Conservation (phyloP, 257 asterid genomes). For the Nicotiana benthamiana region DNA sequence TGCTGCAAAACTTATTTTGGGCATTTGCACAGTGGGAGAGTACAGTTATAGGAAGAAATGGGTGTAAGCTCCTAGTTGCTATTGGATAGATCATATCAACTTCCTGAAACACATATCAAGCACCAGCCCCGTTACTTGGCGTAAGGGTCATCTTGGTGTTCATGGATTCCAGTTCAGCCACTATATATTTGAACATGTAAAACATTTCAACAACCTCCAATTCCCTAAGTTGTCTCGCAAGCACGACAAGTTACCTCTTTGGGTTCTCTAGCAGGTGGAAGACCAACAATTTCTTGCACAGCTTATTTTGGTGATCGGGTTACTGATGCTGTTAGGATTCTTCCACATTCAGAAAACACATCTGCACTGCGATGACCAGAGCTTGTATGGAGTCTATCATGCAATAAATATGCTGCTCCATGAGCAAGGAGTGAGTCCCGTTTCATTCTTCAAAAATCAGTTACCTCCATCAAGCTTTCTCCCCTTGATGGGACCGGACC, state of each 20-base stretch:
- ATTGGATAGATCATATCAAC: background rate
- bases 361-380: slow-evolving; percentile 89
- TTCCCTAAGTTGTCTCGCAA: slow-evolving; percentile 68
- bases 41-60: background rate
- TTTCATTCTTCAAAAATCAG: slow-evolving; percentile 94
- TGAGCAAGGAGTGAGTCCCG: slow-evolving; percentile 94
- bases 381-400: slow-evolving; percentile 85
- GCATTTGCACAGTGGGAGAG: background rate
- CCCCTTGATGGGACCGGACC: slow-evolving; percentile 98
- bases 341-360: slow-evolving; percentile 78
- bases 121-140: slow-evolving; percentile 47
- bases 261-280: slow-evolving; percentile 49
- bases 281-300: slow-evolving; percentile 38
- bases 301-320: slow-evolving; percentile 34
- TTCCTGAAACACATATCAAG: slow-evolving; percentile 15
- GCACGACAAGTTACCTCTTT: slow-evolving; percentile 58
- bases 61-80: background rate
- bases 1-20: background rate
- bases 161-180: slow-evolving; percentile 92
- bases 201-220: slow-evolving; percentile 97
- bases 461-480: slow-evolving; percentile 94
- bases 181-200: slow-evolving; percentile 75
- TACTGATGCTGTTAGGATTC: too few relatives aligned
- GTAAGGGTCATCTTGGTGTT: slow-evolving; percentile 73
- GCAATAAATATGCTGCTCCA: slow-evolving; percentile 87